Percentiles rank a stretch among this genome's conserved stretches.
Conservation (phyloP, 2,329 filamentous ascomycete genomes). For the Tolypocladium ovalisporum region DNA sequence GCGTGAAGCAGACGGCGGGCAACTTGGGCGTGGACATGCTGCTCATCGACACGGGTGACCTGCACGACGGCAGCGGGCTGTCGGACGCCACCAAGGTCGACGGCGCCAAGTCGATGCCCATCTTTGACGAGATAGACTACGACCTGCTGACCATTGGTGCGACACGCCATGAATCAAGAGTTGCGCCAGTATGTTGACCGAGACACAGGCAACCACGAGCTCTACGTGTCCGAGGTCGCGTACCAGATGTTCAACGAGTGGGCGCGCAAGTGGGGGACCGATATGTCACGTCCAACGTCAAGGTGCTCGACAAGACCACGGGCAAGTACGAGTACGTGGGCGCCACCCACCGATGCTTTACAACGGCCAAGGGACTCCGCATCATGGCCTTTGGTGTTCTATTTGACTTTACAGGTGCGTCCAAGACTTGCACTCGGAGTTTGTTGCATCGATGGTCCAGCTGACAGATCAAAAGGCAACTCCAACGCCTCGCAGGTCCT, state of each 20-base stretch:
- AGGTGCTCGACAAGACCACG: slow-evolving; percentile 27
- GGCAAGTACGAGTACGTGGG: slow-evolving; percentile 29
- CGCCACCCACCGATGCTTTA: slow-evolving; percentile 32
- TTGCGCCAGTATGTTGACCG: not conserved
- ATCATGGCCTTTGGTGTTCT: slow-evolving; percentile 34
- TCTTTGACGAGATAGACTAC: slow-evolving; percentile 30
- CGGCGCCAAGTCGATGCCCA: slow-evolving; percentile 39
- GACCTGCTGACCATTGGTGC: slow-evolving; percentile 30
- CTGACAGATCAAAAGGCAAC: slow-evolving; percentile 30
- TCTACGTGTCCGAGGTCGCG: slow-evolving; percentile 50
- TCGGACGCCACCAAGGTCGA: slow-evolving; percentile 49
- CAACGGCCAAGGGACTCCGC: slow-evolving; percentile 27
- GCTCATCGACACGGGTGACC: slow-evolving; percentile 50
- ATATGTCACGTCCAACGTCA: slow-evolving; percentile 34
- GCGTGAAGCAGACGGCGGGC: slow-evolving; percentile 47
- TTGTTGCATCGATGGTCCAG: not conserved
- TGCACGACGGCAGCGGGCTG: slow-evolving; percentile 56
- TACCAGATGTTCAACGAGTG: slow-evolving; percentile 52
- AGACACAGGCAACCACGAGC: slow-evolving; percentile 46
- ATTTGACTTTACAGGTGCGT: slow-evolving; percentile 38
- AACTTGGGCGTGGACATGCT: slow-evolving; percentile 48
- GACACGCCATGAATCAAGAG: not conserved
- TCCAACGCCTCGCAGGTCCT: slow-evolving; percentile 51
- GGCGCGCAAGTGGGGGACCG: slow-evolving; percentile 40
- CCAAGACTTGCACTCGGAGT: not conserved